phyloP scores from a whole-genome alignment of 1,284 basidiomycete genomes.

The Puccinia hordei region DNA sequence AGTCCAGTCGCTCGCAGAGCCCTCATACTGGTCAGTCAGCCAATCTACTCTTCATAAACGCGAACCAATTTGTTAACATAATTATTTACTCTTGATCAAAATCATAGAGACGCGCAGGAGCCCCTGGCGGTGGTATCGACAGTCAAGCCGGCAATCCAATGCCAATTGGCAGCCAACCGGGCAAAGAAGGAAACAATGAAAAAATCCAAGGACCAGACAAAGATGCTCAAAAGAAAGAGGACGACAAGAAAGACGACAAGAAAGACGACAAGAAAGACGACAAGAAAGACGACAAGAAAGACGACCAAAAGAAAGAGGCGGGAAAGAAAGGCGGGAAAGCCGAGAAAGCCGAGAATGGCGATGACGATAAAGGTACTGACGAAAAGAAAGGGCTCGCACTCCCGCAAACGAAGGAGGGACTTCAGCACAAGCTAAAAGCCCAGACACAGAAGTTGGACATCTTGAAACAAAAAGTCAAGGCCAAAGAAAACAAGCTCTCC shows the following conservation, averaged over 20 bases:
- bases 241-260: not conserved
- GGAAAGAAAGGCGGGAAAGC: not conserved
- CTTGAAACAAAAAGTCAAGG: not conserved
- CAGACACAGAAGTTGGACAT: not conserved
- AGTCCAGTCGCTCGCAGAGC: not conserved
- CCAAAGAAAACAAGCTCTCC: not conserved
- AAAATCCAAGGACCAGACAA: not conserved
- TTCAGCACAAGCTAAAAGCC: not conserved
- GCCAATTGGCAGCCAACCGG: no score
- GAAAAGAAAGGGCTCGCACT: not conserved
- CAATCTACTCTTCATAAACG: not conserved
- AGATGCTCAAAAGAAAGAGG: not conserved
- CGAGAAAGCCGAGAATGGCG: not conserved
- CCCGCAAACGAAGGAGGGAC: not conserved
- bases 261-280: conserved; percentile 1
- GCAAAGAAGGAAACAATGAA: not conserved
- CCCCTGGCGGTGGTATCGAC: not conserved
- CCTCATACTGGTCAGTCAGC: not conserved
- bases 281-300: not conserved
- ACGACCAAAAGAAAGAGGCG: no score
- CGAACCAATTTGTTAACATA: not conserved
- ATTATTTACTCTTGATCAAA: not conserved
- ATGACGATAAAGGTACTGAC: not conserved
- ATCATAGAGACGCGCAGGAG: not conserved
- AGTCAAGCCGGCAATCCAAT: no score